Percentiles rank a stretch among this genome's conserved stretches.
Conservation (phyloP, 2,329 filamentous ascomycete genomes). For the Botrytis hyacinthi region DNA sequence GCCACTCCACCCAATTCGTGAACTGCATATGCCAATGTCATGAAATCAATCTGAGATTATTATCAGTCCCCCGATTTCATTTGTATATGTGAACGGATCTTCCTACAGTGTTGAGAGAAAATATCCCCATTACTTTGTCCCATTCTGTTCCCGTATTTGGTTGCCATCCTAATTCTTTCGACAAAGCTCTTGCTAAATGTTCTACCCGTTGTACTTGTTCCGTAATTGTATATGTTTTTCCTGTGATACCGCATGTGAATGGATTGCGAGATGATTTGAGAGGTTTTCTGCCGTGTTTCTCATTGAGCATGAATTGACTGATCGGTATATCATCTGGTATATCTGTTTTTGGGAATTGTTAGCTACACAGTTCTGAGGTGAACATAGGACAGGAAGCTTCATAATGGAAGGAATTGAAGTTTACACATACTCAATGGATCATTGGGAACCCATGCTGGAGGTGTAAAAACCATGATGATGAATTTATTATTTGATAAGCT, state of each 20-base stretch:
- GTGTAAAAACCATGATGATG: constrained; percentile 47
- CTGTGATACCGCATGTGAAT: constrained; percentile 74
- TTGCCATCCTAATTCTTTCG: constrained; percentile 68
- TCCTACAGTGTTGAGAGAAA: constrained; percentile 74
- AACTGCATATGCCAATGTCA: constrained; percentile 69
- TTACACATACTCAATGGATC: constrained; percentile 52
- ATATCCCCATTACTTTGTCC: constrained; percentile 77
- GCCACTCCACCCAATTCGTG: constrained; percentile 73
- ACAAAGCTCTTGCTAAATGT: constrained; percentile 63
- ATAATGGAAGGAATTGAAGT: not conserved
- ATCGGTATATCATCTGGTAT: constrained; percentile 70
- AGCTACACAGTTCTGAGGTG: constrained; percentile 4
- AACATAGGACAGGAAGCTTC: not conserved
- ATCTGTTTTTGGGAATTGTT: constrained; percentile 21
- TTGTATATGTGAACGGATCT: not conserved
- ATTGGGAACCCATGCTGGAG: constrained; percentile 60
- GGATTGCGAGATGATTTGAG: constrained; percentile 63
- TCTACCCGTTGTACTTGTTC: constrained; percentile 67
- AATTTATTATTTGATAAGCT: not conserved
- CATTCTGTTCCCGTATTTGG: constrained; percentile 71
- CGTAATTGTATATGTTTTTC: constrained; percentile 60
- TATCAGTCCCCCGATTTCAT: not conserved
- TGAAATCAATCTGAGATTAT: constrained; percentile 63
- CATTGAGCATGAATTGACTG: constrained; percentile 73
- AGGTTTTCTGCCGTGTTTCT: constrained; percentile 65